Evolutionary conservation across 2,329 filamentous ascomycete genomes (phyloP).

Genomic region (Aspergillus flavus): DNA sequence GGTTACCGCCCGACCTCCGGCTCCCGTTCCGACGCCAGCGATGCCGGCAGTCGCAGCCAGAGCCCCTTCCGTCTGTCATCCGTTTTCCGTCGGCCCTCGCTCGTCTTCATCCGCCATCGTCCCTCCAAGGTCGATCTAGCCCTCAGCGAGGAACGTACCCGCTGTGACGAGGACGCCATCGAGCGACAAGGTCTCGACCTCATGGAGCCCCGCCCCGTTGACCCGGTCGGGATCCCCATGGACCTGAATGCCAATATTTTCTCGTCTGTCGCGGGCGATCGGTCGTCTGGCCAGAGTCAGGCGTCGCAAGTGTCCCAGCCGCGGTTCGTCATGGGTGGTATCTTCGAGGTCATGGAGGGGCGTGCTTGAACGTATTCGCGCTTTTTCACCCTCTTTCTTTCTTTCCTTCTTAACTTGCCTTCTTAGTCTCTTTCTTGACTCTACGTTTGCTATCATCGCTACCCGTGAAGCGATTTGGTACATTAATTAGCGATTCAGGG

Average conservation of each 20-base stretch:
- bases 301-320: slow-evolving; percentile 28
- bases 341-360: slow-evolving; percentile 52
- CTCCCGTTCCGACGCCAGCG: slow-evolving; percentile 13
- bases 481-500: not conserved
- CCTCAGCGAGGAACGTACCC: slow-evolving; percentile 45
- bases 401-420: slow-evolving; percentile 2
- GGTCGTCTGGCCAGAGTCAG: slow-evolving; percentile 9
- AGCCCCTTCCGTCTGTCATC: slow-evolving; percentile 33
- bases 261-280: slow-evolving; percentile 11
- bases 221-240: slow-evolving; percentile 32
- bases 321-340: slow-evolving; percentile 49
- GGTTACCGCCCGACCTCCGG: slow-evolving; percentile 8
- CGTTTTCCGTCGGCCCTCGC: slow-evolving; percentile 32
- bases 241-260: slow-evolving; percentile 24
- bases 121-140: slow-evolving; percentile 49
- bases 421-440: not conserved
- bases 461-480: not conserved
- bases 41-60: slow-evolving; percentile 30
- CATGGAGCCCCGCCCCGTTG: slow-evolving; percentile 49
- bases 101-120: slow-evolving; percentile 41
- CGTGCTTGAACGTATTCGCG: slow-evolving; percentile 28
- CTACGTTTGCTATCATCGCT: not conserved
- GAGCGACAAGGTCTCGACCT: slow-evolving; percentile 46
- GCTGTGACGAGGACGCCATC: slow-evolving; percentile 41
- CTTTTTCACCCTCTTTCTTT: not conserved